Conservation (phyloP, 78 protist species). For the Reticulomyxa filosa region DNA sequence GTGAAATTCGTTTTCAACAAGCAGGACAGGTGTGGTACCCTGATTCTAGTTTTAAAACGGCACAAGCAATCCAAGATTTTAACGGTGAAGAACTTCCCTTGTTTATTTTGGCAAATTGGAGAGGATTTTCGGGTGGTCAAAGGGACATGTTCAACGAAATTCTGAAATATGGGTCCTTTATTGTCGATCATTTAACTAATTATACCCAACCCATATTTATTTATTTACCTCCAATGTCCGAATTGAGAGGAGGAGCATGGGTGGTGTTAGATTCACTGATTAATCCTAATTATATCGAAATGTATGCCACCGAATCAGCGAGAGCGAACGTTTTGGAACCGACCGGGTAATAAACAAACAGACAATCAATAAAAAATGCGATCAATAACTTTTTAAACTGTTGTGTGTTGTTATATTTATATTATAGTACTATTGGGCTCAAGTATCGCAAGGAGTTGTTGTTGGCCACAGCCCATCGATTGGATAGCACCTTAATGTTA, state of each 20-base stretch:
- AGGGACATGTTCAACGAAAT: slow-evolving; percentile 91
- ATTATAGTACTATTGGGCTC: too few relatives aligned
- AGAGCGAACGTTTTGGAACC: slow-evolving; percentile 88
- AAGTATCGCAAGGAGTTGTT: too few relatives aligned
- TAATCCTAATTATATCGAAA: slow-evolving; percentile 67
- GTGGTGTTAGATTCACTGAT: slow-evolving; percentile 83
- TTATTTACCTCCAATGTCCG: slow-evolving; percentile 77
- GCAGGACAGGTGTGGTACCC: slow-evolving; percentile 95
- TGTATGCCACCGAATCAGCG: slow-evolving; percentile 55
- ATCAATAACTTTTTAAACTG: too few relatives aligned
- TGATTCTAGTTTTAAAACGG: slow-evolving; percentile 80
- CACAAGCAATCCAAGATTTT: slow-evolving; percentile 77
- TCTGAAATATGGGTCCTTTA: slow-evolving; percentile 83
- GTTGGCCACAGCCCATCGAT: too few relatives aligned
- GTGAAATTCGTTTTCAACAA: slow-evolving; percentile 31
- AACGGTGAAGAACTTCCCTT: slow-evolving; percentile 30
- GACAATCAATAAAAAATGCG: too few relatives aligned
- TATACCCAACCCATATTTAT: slow-evolving; percentile 72
- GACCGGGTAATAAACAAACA: too few relatives aligned
- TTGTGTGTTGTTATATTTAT: too few relatives aligned
- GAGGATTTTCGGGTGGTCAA: slow-evolving; percentile 87
- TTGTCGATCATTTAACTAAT: slow-evolving; percentile 67
- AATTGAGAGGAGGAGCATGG: slow-evolving; percentile 83
- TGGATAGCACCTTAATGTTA: too few relatives aligned
- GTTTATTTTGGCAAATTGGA: slow-evolving; percentile 87